Evolutionary conservation across 441 rosid genomes (phyloP), one percentile per base, ranked within the genome.

Genomic region (Adansonia madagascariensis): DNA sequence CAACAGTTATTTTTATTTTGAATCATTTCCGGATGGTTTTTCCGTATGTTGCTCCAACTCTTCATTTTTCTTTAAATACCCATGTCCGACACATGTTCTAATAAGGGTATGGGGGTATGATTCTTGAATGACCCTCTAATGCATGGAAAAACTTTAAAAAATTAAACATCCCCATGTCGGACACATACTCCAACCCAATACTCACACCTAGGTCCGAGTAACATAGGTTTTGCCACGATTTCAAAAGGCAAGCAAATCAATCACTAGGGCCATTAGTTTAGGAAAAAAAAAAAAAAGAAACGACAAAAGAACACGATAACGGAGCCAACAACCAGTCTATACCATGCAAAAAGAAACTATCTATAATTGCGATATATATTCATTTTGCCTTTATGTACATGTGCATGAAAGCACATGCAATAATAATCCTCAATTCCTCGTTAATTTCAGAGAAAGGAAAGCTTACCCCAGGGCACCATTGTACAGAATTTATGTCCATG

Each of bases 401-500:
- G 35, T 0, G 39, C n/a, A 20, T 46, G 73, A n/a, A 61, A 68
- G 39, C 4, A 46, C 56, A 47, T 24, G 27, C 27, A 5, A 67
- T 12, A 53, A 39, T 1, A 57, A 55, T 24, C 41, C 60, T 43
- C 75, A n/a, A 56, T 44, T 24, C 39, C 64, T 31, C 73, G 14
- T 56, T 18, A 14, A 71, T 20, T 15, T 81, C 53, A 18, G 71
- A 43, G 39, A 59, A 64, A 71, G 78, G 57, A 75, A 85, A 65
- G 81, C 96, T 88, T 88, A 94, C 97, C 87, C 88, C 86, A 5
- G 89, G 85, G 76, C 89, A 82, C 98, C 97, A 95, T 44, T 90
- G 92, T 71, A 92, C 97, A 53, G 88, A 88, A 82, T 95, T 95
- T 74, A 95, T 76, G 84, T 94, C 99, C 95, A 90, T 91, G 49